These are phyloP conservation scores for Fusarium chuoi DNA, from an alignment of 2,329 filamentous ascomycete genomes.

Conservation along the genomic window DNA sequence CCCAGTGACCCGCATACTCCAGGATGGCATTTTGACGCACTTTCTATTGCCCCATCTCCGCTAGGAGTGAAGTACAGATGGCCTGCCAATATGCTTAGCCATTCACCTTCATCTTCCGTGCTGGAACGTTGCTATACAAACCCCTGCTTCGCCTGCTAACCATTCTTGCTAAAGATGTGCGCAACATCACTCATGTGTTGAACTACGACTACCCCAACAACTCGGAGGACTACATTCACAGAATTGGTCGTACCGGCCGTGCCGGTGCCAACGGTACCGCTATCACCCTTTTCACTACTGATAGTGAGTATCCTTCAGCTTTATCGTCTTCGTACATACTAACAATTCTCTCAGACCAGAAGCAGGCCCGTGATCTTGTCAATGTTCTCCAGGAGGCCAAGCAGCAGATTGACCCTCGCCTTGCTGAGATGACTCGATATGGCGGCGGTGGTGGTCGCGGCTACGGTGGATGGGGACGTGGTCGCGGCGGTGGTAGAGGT, in stretches of 20 bases:
- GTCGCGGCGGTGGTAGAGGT: conserved; percentile 67
- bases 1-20: conserved; percentile 63
- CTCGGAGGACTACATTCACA: conserved; percentile 97
- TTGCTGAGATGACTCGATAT: conserved; percentile 95
- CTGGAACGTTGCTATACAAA: conserved; percentile 71
- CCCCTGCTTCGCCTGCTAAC: conserved; percentile 77
- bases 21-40: conserved; percentile 66
- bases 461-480: conserved; percentile 76
- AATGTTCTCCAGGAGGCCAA: conserved; percentile 94
- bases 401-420: conserved; percentile 95
- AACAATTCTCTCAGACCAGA: conserved; percentile 72
- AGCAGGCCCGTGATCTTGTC: conserved; percentile 97
- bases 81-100: conserved; percentile 61
- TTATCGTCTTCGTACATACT: conserved; percentile 39
- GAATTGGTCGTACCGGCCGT: conserved; percentile 95
- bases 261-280: conserved; percentile 95
- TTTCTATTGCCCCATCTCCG: conserved; percentile 66
- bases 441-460: conserved; percentile 80
- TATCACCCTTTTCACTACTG: conserved; percentile 98
- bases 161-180: conserved; percentile 88
- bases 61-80: conserved; percentile 64
- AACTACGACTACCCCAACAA: conserved; percentile 99
- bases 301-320: conserved; percentile 76
- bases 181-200: conserved; percentile 99
- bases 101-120: conserved; percentile 57